Base-by-base conservation (phyloP, 805 yeast genomes). In the Saccharomycopsis vini region DNA sequence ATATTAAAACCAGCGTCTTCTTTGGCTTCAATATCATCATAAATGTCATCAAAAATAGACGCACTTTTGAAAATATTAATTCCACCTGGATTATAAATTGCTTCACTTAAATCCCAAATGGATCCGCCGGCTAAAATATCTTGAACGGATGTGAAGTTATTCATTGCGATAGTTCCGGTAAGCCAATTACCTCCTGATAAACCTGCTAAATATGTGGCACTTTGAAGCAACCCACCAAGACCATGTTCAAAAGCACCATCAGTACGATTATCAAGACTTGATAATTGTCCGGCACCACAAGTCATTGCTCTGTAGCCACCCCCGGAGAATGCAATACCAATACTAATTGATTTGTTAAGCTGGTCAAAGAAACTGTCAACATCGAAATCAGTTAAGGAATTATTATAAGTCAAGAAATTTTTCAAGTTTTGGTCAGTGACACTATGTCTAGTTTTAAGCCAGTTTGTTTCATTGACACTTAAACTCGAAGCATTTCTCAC, bases 221-320 rank as follows among this genome's bases (percentile, higher is more conserved):
- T 64, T 54, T 82, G 87, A 30, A 86, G 62, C 20, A 87, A 61
- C 3, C 95, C 94, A 28, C 90, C 89, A 34, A 86, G 59, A 12
- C 83, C 81, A 4, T 69, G 66, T 22, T 63, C 63, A 3, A 76
- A 66, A 12, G 77, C 70, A 44, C 70, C 72, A 6, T 56, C 62
- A 2, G 92, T 79, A 52, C 94, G 67, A 55, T 77, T 76, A 59
- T 87, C 96, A 47, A 84, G 62, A 1, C 90, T 95, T 1, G 89
- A 67, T 18, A 87, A 62, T 58, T 79, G 77, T 29, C 95, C 95
- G 12, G 95, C 95, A 2, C 95, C 95, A 45, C 71, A 63, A 36
- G 87, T 63, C 86, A 87, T 84, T 28, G 95, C 94, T 49, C 96
- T 72, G 60, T 84, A 87, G 3, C 95, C 95, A 57, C 96, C 95